Evolutionary conservation across 306 rosid genomes (phyloP), one percentile per base, ranked within the genome.

Genomic region (Vigna unguiculata): DNA sequence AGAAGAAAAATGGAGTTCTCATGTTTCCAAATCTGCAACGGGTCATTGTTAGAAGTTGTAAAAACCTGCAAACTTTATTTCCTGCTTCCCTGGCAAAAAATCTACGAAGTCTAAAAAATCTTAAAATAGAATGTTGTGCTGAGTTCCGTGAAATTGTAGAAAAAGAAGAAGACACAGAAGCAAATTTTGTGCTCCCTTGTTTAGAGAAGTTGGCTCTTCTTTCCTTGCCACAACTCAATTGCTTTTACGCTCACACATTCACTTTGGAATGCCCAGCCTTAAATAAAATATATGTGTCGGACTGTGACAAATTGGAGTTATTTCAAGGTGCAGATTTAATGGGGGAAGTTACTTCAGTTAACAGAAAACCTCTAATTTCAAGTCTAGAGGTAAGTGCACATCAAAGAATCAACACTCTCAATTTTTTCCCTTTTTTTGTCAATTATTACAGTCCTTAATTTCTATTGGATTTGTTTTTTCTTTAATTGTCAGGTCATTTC

Each of bases 211-310:
- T 74, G 48, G 0, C 0, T 10, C 34, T 74, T 5, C 1, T 0
- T 6, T 0, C 0, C 5, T 60, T 74, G 20, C 78, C 59, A 25
- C 3, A n/a, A 10, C 10, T 74, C 19, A 45, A 59, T 24, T 32
- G 0, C 48, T 60, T 74, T 60, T 46, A 60, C 45, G 34, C 61
- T 75, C 40, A 21, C 62, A 48, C 4, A 5, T 62, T 19, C 17
- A 30, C 38, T 32, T 3, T 75, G 17, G 13, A 32, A 36, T 75
- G 79, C 15, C 52, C 71, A 0, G 0, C 15, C 3, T 68, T 81
- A 10, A 38, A 17, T 0, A 0, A 0, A 0, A 14, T 81, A 0
- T 0, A 0, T 2, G 80, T 67, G 9, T 1, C 13, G 1, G 8
- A 0, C 0, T 74, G 80, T 69, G 14, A 6, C 1, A 1, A 36